These are phyloP conservation scores for Hippophae tibetana DNA, from an alignment of 306 rosid genomes.

Conservation along the genomic window DNA sequence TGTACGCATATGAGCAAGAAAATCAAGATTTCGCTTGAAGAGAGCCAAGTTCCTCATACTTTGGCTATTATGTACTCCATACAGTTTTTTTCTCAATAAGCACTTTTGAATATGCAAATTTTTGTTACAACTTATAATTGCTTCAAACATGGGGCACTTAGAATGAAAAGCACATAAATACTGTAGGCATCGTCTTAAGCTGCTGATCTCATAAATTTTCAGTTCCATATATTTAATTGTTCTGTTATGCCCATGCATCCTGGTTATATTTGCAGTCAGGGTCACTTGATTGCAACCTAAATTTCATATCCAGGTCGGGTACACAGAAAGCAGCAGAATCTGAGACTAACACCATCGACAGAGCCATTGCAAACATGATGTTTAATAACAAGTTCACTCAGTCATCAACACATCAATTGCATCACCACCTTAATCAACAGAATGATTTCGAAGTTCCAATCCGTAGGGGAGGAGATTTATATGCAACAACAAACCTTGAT, in stretches of 20 bases:
- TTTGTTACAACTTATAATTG: too few species aligned
- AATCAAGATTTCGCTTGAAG: too few species aligned
- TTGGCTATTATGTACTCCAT: too few species aligned
- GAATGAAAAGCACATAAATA: too few species aligned
- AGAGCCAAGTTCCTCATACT: too few species aligned
- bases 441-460: slow-evolving; percentile 37
- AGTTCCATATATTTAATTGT: neutral
- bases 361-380: slow-evolving; percentile 81
- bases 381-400: slow-evolving; percentile 31
- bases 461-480: slow-evolving; percentile 14
- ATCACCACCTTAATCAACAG: neutral
- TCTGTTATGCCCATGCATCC: neutral
- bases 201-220: too few species aligned
- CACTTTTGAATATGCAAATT: too few species aligned
- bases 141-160: too few species aligned
- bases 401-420: slow-evolving; percentile 3
- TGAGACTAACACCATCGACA: slow-evolving; percentile 61
- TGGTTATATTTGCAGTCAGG: slow-evolving; percentile 5
- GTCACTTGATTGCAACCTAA: slow-evolving; percentile 11
- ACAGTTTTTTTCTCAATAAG: too few species aligned
- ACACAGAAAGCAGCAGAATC: slow-evolving; percentile 36
- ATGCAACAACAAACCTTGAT: slow-evolving; percentile 8
- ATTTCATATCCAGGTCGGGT: slow-evolving; percentile 32
- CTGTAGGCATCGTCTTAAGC: too few species aligned
- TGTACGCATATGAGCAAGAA: too few species aligned